Evolutionary conservation across 768 basidiomycete species (phyloP).

Genomic region (Amanita pseudoporphyria): DNA sequence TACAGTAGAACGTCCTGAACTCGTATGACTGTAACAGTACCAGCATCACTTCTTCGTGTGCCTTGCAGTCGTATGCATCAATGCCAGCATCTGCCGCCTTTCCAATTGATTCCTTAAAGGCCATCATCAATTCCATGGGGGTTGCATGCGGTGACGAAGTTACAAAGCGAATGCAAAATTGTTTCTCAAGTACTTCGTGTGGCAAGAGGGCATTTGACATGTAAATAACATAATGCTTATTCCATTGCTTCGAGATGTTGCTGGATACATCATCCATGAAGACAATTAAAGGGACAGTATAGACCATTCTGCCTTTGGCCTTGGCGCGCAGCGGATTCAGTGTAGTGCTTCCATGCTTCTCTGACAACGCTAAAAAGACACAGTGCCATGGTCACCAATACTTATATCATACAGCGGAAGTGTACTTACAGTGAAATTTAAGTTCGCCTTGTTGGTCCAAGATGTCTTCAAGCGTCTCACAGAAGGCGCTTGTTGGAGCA

Average conservation of each 20-base stretch:
- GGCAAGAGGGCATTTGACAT: slow-evolving; percentile 23
- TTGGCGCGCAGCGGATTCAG: slow-evolving; percentile 19
- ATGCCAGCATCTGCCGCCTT: too few species aligned
- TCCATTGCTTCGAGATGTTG: slow-evolving; percentile 34
- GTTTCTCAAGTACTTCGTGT: too few species aligned
- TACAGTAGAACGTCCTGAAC: too few species aligned
- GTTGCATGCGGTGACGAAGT: slow-evolving; percentile 23
- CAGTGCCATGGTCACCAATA: neutral
- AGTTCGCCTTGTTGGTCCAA: neutral
- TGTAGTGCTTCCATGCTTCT: neutral
- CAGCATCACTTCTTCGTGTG: slow-evolving; percentile 18
- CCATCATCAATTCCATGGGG: slow-evolving; percentile 23
- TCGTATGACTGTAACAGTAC: too few species aligned
- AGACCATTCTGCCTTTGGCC: slow-evolving; percentile 20
- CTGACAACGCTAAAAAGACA: slow-evolving; percentile 1
- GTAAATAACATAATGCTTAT: too few species aligned
- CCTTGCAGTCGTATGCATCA: too few species aligned
- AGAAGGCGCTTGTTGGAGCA: neutral
- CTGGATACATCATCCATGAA: slow-evolving; percentile 39
- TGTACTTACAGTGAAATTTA: slow-evolving; percentile 9
- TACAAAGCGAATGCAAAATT: slow-evolving; percentile 19
- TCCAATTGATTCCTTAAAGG: slow-evolving; percentile 19
- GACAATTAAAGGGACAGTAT: slow-evolving; percentile 29
- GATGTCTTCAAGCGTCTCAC: neutral
- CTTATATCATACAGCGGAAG: neutral